Base-by-base conservation (phyloP, 768 basidiomycete species). In the Saitozyma sp. region DNA sequence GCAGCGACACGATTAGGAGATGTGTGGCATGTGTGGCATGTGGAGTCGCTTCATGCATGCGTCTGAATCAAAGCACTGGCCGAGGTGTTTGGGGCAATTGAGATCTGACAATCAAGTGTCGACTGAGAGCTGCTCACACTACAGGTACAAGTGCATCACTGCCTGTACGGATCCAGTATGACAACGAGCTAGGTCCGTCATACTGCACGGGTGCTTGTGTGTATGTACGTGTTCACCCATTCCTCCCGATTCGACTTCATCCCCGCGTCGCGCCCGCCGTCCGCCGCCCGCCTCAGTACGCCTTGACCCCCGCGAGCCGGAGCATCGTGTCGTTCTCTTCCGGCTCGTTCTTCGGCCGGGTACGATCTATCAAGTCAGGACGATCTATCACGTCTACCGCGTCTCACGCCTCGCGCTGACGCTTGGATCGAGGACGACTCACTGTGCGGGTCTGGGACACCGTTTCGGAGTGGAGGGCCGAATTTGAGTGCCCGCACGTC, bases 311-410 rank as follows among this genome's bases (percentile, higher is more conserved):
- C 20, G 67, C 70, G 8, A 71, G 56, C 46, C 59, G 60, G 38
- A 67, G 61, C 37, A 69, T 42, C 6, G 59, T 58, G 6, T 68
- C 64, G 13, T 61, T 68, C 58, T 66, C 65, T 5, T 50, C 60
- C 17, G 70, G 70, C 50, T 71, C 70, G n/a, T 64, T 63, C n/a
- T 46, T 64, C 1, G 70, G 70, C 48, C 67, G 50, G 9, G 49
- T 50, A 5, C 67, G 61, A 45, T 67, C 62, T 65, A 48, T 9
- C 16, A 42, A 14, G 45, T 55, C 17, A 55, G 52, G 19, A 43
- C 43, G 13, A 19, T 54, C n/a, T 2, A 29, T 5, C 29, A 29
- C 29, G 42, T 54, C n/a, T 2, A 29, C 29, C 29, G 5, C 29
- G 29, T 5, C 29, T 29, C 29, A 29, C 29, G 29, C 29, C 29